Evolutionary conservation across 441 rosid species (phyloP).

Genomic region (Erysimum cheiri): DNA sequence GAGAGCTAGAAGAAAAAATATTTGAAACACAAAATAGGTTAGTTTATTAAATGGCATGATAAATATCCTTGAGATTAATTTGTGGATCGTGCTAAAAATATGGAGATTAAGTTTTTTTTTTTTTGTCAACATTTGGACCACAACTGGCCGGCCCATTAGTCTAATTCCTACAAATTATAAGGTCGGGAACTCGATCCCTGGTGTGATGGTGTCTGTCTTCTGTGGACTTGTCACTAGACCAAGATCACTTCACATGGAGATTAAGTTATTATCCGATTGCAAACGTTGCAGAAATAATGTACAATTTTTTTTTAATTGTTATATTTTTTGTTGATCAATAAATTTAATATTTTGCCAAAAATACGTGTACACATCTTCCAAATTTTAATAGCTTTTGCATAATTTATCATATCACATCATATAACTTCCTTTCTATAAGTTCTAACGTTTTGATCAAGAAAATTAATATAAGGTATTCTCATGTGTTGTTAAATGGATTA

Average conservation of each 20-base stretch:
- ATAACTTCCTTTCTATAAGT: neutral
- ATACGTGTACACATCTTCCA: neutral
- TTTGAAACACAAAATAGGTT: neutral
- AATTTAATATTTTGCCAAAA: neutral
- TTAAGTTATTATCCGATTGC: neutral
- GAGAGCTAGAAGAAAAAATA: neutral
- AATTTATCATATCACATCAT: neutral
- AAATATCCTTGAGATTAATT: neutral
- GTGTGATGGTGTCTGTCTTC: too few species aligned
- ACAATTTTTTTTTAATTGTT: neutral
- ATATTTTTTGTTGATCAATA: neutral
- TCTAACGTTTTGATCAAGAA: neutral
- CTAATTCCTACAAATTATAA: too few species aligned
- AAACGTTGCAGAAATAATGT: conserved; percentile 1
- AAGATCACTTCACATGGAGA: too few species aligned
- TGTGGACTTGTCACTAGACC: too few species aligned
- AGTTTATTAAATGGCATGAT: neutral
- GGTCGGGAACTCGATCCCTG: too few species aligned
- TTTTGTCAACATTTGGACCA: too few species aligned
- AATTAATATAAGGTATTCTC: neutral
- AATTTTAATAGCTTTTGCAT: neutral
- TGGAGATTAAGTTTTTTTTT: neutral
- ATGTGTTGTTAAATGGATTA: conserved; percentile 13
- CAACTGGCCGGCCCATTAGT: too few species aligned
- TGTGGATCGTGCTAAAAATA: neutral